Evolutionary conservation across 2,329 filamentous ascomycete species (phyloP).

Genomic region (Zalaria obscura): DNA sequence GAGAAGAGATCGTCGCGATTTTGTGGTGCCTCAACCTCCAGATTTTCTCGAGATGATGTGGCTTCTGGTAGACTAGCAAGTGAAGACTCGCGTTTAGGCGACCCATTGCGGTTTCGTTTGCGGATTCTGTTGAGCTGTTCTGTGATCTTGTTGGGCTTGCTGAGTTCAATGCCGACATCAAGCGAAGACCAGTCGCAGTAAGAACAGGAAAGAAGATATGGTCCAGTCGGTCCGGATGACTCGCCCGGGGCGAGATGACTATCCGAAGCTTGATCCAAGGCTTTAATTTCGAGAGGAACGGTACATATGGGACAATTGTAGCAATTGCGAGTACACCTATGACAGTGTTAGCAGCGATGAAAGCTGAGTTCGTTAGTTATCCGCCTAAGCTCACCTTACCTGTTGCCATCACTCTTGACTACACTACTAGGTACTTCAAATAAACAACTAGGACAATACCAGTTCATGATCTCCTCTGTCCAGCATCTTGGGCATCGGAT

Average conservation of each 20-base stretch:
- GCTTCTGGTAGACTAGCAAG: not conserved
- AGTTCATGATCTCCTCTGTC: constrained; percentile 83
- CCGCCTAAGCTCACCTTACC: constrained; percentile 38
- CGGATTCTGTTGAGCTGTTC: constrained; percentile 39
- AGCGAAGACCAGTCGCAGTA: constrained; percentile 89
- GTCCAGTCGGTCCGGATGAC: constrained; percentile 5
- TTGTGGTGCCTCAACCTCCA: constrained; percentile 9
- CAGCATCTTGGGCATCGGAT: constrained; percentile 89
- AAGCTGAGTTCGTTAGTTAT: too few relatives aligned
- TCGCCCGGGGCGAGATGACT: constrained; percentile 10
- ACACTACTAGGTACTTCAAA: constrained; percentile 93
- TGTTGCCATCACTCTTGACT: constrained; percentile 82
- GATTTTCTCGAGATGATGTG: constrained; percentile 1
- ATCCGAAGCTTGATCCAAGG: constrained; percentile 45
- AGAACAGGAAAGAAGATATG: constrained; percentile 55
- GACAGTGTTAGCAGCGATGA: constrained; percentile 4
- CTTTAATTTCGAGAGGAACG: constrained; percentile 61
- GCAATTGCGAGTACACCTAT: constrained; percentile 65
- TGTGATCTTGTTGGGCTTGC: constrained; percentile 71
- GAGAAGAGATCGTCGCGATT: constrained; percentile 54
- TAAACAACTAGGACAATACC: constrained; percentile 87
- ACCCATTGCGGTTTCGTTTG: constrained; percentile 6
- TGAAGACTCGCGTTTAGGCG: constrained; percentile 1
- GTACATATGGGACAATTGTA: constrained; percentile 89
- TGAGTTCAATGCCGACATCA: constrained; percentile 82